Evolutionary conservation across 1,284 basidiomycete genomes (phyloP), one percentile per base, ranked within the genome.

Genomic region (Pseudozyma pruni): DNA sequence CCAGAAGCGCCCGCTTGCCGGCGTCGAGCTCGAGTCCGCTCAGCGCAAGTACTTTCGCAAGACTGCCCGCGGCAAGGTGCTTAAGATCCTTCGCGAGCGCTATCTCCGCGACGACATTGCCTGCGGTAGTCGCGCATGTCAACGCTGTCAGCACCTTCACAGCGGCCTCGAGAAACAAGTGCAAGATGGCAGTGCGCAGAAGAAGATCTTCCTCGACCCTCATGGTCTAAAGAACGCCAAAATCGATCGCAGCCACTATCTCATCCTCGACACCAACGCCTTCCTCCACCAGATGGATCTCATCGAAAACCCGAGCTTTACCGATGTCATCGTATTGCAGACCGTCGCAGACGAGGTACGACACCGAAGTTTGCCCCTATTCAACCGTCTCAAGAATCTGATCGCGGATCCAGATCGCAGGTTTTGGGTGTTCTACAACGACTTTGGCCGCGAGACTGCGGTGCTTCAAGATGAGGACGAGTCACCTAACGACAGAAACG

Each of bases 261-360:
- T 98, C 27, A 85, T 99, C 5, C 90, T 95, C 14, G 96, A 99
- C 83, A 98, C 96, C 22, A 99, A 99, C 83, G 89, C 97, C 8
- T 92, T 98, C 73, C 86, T 99, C 11, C 89, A 93, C 37, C 94
- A 97, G 54, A 77, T 77, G 73, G 64, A 76, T 42, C 62, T 76
- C 33, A 69, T 76, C 43, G 74, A 76, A 31, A 72, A 73, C 27
- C 64, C 74, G 4, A 66, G 74, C 50, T 80, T 82, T 29, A 75
- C 78, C 27, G 71, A 80, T 39, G 74, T 82, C 38, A 90, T 99
- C 49, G 85, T 98, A 11, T 87, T 97, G 1, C 96, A 98, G 83
- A 99, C 95, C 0, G 94, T 97, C 1, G 85, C 97, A 45, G 92
- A 96, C 73, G 96, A 99, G 87, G 93, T 97, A 58, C 87, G 95